Evolutionary conservation across 371 early-diverging fungal species (phyloP).

Genomic region (Blakeslea trispora): DNA sequence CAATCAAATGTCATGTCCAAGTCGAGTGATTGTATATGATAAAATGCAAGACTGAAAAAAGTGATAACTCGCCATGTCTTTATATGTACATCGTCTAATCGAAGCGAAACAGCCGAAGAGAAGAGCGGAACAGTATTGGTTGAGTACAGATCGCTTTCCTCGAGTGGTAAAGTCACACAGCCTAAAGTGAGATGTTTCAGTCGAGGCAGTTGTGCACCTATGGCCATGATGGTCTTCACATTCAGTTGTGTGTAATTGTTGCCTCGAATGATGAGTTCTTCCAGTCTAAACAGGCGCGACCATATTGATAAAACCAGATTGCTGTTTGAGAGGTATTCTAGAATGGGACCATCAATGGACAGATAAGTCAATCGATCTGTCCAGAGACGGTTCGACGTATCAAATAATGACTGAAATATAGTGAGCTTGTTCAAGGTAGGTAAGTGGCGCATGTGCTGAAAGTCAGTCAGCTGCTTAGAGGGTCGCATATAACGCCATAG

Average conservation of each 20-base stretch:
- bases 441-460: constrained; percentile 14
- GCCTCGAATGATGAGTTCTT: constrained; percentile 16
- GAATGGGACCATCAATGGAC: constrained; percentile 18
- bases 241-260: constrained; percentile 13
- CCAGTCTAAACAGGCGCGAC: constrained; percentile 20
- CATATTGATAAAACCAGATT: constrained; percentile 19
- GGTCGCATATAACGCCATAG: constrained; percentile 30
- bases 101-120: constrained; percentile 17
- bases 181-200: constrained; percentile 20
- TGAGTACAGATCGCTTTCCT: constrained; percentile 21
- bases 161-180: constrained; percentile 21
- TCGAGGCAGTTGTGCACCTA: constrained; percentile 24
- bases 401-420: constrained; percentile 5
- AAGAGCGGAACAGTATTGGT: constrained; percentile 23
- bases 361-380: constrained; percentile 21
- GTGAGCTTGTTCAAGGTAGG: constrained; percentile 11
- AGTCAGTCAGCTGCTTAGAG: background rate
- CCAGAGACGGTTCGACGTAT: background rate
- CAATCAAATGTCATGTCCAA: constrained; percentile 33
- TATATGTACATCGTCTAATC: constrained; percentile 24
- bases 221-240: constrained; percentile 24
- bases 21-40: constrained; percentile 24
- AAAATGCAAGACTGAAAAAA: constrained; percentile 28
- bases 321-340: constrained; percentile 10
- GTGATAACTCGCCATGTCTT: constrained; percentile 27